These are phyloP conservation scores for Heteromeles arbutifolia DNA, from an alignment of 306 rosid species.

Conservation along the genomic window DNA sequence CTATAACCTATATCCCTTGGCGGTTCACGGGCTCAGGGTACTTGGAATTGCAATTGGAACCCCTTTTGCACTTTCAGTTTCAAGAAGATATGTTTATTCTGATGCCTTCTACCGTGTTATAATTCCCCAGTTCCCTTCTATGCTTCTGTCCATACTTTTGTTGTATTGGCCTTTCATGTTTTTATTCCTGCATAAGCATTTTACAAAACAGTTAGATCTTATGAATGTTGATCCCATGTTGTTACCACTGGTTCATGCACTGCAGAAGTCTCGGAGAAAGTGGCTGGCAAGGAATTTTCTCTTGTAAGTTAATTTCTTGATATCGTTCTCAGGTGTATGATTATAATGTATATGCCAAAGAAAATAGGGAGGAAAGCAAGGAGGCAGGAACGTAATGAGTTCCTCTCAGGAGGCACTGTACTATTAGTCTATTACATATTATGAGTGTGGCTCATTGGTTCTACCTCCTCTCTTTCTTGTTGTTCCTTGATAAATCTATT, in stretches of 20 bases:
- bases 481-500: conserved; percentile 11
- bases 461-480: neutral
- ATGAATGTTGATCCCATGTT: conserved; percentile 12
- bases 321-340: neutral
- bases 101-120: neutral
- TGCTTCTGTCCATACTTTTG: conserved; percentile 1
- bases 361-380: neutral
- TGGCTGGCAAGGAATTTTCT: conserved; percentile 46
- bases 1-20: neutral
- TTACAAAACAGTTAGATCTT: conserved; percentile 5
- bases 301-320: conserved; percentile 39
- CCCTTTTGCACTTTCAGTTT: neutral
- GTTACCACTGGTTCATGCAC: conserved; percentile 21
- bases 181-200: neutral
- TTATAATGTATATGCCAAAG: neutral
- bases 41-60: neutral
- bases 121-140: conserved; percentile 4
- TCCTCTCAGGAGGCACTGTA: neutral
- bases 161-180: neutral
- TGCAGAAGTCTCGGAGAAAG: conserved; percentile 58
- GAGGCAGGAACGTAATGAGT: neutral
- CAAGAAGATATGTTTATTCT: neutral
- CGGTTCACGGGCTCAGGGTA: neutral
- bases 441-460: no score
- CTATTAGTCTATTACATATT: no score